Conservation (phyloP, 2,329 filamentous ascomycete species). For the Geosmithia morbida region DNA sequence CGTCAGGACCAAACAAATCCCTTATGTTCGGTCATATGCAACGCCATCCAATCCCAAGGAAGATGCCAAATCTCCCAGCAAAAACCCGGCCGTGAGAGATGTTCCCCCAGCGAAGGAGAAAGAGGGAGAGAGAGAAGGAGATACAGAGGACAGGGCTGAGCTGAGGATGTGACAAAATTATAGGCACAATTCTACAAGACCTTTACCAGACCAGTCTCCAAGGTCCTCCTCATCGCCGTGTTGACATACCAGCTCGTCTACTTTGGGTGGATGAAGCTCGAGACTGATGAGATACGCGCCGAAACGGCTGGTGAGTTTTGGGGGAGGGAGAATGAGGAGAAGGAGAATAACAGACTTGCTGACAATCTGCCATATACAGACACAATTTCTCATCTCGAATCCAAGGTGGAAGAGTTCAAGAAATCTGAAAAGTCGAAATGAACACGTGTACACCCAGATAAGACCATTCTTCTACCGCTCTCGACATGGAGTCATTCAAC, state of each 20-base stretch:
- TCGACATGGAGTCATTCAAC: too few relatives aligned
- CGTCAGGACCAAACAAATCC: neutral
- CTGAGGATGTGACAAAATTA: neutral
- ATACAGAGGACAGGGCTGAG: too few relatives aligned
- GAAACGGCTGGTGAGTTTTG: conserved; percentile 37
- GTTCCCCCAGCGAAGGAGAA: neutral
- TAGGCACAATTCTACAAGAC: conserved; percentile 61
- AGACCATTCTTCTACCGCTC: too few relatives aligned
- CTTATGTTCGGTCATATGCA: neutral
- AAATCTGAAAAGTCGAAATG: neutral
- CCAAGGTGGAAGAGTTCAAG: conserved; percentile 20
- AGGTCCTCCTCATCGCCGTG: conserved; percentile 60
- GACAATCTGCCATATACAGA: conserved; percentile 7
- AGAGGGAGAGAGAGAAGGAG: neutral
- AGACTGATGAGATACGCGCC: conserved; percentile 52
- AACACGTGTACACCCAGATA: neutral
- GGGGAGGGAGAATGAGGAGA: neutral
- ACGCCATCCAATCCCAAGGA: neutral
- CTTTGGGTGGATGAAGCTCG: conserved; percentile 60
- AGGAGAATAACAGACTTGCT: conserved; percentile 5
- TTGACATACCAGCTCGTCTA: conserved; percentile 70
- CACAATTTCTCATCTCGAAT: conserved; percentile 21
- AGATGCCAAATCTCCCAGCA: conserved; percentile 1
- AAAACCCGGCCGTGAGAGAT: neutral
- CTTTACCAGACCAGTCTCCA: conserved; percentile 59